Evolutionary conservation across 768 basidiomycete genomes (phyloP), one percentile per base, ranked within the genome.

Genomic region (Mycena floridula): DNA sequence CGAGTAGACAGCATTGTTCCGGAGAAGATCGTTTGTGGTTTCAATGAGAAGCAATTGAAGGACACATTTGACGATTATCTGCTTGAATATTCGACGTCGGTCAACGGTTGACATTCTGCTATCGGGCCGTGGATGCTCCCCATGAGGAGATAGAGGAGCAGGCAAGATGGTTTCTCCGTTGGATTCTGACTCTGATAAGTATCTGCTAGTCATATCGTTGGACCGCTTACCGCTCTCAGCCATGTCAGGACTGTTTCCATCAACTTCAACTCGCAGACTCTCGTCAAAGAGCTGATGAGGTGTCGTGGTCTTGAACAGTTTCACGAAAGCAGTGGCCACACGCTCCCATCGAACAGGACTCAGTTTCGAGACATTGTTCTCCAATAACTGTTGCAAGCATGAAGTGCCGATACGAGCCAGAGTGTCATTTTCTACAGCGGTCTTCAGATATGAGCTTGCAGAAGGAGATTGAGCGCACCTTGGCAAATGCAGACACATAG

Each of bases 11-110:
- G 86, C 81, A 47, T 90, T 76, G 57, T 95, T 97, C 48, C 92
- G 88, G 25, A 99, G 74, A 20, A 99, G 72, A 53, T 98, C 96
- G 57, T 92, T 93, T 3, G 94, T 95, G 6, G 90, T 98, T 67
- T 99, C 96, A 51, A 99, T 98, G 27, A 99, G 76, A 43, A 98
- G 73, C 18, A 99, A 68, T 56, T 99, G 96, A 24, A 99, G 77
- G 18, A 99, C 96, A 62, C 96, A 99, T 85, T 98, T 98, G 52
- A 97, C 93, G 49, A 99, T 98, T 65, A 99, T 98, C 62, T 98
- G 96, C 60, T 92, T 89, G 81, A 99, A 99, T 44, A 89, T 79
- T 35, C 83, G 78, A 37, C 89, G 81, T 43, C 93, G 83, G 52
- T 87, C 86, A 42, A 67, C 70, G 36, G 81, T 64, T 5, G 82